Base-by-base conservation (phyloP, 495 filamentous ascomycete species). In the Penicillium psychrofluorescens region DNA sequence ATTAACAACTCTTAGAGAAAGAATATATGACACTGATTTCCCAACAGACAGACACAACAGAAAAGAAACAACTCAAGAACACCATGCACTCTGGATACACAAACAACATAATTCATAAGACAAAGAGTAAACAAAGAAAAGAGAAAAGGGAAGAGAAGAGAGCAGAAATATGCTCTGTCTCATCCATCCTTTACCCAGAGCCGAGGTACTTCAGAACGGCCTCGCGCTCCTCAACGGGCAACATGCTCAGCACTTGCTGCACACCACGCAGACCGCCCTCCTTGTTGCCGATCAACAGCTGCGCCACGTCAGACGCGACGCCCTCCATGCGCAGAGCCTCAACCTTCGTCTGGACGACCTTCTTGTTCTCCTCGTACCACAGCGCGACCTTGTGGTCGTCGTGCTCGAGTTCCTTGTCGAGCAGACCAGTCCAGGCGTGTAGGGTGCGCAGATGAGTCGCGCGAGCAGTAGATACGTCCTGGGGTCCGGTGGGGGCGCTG, bases 301-400 rank as follows among this genome's bases (percentile, higher is more conserved):
- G 69, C 3, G 87, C 85, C 55, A 98, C 81, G 61, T 96, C 86
- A 16, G 75, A 75, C 7, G 85, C 81, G 12, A 95, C 73, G 34
- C 78, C 74, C 40, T 96, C 88, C 10, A 76, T 76, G 71, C 85
- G 88, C 50, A 96, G 64, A 11, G 68, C 58, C 54, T 96, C 90
- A 35, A 97, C 72, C 77, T 90, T 92, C 38, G 73, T 67, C 47
- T 83, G 70, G 11, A 97, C 79, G 6, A 70, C 61, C 71, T 90
- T 88, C 57, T 86, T 78, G 65, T 97, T 94, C 70, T 95, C 86
- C 76, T 98, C 92, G 59, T 95, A 97, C 94, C 94, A 98, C 45
- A 76, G 69, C n/a, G 90, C 86, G 31, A 97, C 92, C 51, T 82
- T 83, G 38, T 75, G 77, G 61, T 98, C 92, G 41, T 86, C 78